phyloP scores from a whole-genome alignment of 495 filamentous ascomycete species.

The Neurospora terricola region DNA sequence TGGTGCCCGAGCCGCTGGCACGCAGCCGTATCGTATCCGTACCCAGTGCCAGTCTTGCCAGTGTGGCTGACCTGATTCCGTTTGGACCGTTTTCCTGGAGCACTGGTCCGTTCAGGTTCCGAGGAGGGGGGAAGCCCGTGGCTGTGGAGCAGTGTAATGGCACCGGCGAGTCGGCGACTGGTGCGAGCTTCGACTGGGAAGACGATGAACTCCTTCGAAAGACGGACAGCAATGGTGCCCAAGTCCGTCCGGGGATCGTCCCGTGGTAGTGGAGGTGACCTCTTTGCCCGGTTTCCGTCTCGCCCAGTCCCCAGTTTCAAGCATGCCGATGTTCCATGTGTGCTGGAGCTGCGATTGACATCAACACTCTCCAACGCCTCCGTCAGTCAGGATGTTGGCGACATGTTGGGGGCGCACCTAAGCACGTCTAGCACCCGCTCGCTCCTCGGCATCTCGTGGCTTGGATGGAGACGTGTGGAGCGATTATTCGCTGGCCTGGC shows the following conservation, averaged over 20 bases:
- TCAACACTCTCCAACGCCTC: background rate
- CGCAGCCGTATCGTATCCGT: background rate
- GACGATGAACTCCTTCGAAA: background rate
- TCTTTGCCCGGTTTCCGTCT: background rate
- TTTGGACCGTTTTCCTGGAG: background rate
- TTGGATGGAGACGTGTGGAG: conserved; percentile 16
- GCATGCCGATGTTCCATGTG: background rate
- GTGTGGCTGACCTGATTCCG: background rate
- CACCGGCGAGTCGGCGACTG: background rate
- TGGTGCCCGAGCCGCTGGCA: conserved; percentile 22
- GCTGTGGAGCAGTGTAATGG: background rate
- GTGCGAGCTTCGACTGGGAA: background rate
- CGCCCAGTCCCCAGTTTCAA: background rate
- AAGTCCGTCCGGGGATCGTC: background rate
- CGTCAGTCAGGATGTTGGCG: background rate
- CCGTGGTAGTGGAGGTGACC: background rate
- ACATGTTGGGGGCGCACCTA: background rate
- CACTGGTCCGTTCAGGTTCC: background rate
- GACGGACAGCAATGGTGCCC: background rate
- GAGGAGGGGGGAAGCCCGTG: background rate
- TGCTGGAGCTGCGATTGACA: background rate
- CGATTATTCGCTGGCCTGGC: conserved; percentile 12
- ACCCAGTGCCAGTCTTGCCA: background rate
- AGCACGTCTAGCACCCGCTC: background rate
- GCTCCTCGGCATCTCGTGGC: background rate